Percentiles rank a stretch among this genome's conserved stretches.
Evolutionary conservation across 148 eudicot species (phyloP).

Genomic region (Arbutus unedo): DNA sequence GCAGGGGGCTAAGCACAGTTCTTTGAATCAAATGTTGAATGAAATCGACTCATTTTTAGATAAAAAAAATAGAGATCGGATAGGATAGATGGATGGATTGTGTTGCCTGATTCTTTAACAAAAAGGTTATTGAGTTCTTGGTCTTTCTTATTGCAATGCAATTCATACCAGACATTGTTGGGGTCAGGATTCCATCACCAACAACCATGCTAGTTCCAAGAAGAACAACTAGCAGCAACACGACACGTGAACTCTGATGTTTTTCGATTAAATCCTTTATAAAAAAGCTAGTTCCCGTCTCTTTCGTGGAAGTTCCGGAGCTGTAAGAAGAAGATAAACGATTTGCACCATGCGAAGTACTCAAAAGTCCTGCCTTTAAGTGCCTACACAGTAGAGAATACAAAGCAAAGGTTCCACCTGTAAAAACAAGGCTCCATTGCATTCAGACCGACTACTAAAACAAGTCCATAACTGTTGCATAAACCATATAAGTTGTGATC

Average conservation of each 20-base stretch:
- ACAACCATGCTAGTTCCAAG: conserved; percentile 54
- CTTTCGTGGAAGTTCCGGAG: conserved; percentile 15
- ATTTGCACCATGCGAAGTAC: conserved; percentile 23
- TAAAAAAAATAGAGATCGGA: no score
- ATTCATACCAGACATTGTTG: conserved; percentile 48
- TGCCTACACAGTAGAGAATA: conserved; percentile 45
- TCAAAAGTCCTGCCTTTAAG: conserved; percentile 30
- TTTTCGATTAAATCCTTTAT: conserved; percentile 35
- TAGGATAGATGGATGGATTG: no score
- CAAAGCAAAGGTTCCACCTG: conserved; percentile 57
- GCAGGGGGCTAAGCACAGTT: no score
- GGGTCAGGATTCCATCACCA: conserved; percentile 55
- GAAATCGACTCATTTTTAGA: no score
- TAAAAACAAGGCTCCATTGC: conserved; percentile 6
- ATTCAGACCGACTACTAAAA: neutral
- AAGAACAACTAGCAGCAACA: conserved; percentile 41
- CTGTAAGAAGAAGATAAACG: conserved; percentile 14
- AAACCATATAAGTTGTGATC: neutral
- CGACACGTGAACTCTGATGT: conserved; percentile 31
- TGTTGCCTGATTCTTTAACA: neutral
- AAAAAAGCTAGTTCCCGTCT: conserved; percentile 25
- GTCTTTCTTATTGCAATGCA: neutral
- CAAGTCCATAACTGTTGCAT: neutral
- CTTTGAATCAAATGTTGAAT: neutral
- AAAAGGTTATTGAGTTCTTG: neutral